Evolutionary conservation across 225 moss, liverwort and hornwort species (phyloP).

Genomic region (Bryoerythrophyllum caledonicum): DNA sequence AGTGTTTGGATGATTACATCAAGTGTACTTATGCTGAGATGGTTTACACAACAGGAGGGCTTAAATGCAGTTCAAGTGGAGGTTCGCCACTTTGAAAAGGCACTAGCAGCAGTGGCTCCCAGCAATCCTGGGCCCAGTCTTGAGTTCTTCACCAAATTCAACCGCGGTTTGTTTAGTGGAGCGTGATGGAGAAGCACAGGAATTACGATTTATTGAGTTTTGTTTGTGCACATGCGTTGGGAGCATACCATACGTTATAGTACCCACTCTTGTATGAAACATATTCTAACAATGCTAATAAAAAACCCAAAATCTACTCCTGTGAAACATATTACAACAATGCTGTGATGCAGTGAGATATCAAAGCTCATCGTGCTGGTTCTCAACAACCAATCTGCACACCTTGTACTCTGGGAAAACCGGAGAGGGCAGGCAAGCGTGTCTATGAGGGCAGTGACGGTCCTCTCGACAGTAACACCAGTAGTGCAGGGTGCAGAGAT

Average conservation of each 20-base stretch:
- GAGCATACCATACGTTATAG: too few relatives aligned
- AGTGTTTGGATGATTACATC: too few relatives aligned
- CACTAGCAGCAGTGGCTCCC: slow-evolving; percentile 43
- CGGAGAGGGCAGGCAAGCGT: slow-evolving; percentile 39
- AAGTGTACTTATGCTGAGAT: slow-evolving; percentile 11
- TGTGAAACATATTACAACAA: not conserved
- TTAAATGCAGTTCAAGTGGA: slow-evolving; percentile 51
- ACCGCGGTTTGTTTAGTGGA: slow-evolving; percentile 34
- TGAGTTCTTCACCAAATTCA: slow-evolving; percentile 45
- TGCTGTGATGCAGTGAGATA: not conserved
- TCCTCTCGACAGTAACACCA: slow-evolving; percentile 54
- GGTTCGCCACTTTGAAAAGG: slow-evolving; percentile 46
- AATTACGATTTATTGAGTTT: too few relatives aligned
- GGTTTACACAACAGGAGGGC: slow-evolving; percentile 40
- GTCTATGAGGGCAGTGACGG: slow-evolving; percentile 36
- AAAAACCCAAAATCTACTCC: too few relatives aligned
- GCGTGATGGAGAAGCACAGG: too few relatives aligned
- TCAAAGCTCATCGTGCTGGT: slow-evolving; percentile 28
- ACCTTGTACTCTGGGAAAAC: slow-evolving; percentile 41
- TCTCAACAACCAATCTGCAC: slow-evolving; percentile 27
- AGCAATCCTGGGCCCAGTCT: slow-evolving; percentile 48
- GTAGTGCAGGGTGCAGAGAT: slow-evolving; percentile 9
- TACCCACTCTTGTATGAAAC: too few relatives aligned
- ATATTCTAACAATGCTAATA: too few relatives aligned
- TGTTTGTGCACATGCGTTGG: too few relatives aligned